Evolutionary conservation across 495 filamentous ascomycete species (phyloP).

Genomic region (Barbatosphaeria neglecta): DNA sequence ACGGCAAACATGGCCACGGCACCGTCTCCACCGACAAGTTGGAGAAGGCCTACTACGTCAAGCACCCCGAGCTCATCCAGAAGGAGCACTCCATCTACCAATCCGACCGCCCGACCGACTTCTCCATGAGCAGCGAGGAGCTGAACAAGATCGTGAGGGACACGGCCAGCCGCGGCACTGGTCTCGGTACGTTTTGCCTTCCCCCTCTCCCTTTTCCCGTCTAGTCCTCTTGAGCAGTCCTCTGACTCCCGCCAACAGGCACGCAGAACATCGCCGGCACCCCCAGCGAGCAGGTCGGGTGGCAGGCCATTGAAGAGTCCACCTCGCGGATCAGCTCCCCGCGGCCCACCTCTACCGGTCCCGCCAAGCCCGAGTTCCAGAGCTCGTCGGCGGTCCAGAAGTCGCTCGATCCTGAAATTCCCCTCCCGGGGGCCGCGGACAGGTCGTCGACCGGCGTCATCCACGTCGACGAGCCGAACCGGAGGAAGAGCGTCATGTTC

Average conservation of each 20-base stretch:
- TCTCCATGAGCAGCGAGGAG: conserved; percentile 81
- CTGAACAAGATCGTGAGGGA: conserved; percentile 81
- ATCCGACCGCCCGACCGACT: conserved; percentile 59
- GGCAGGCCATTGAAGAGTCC: conserved; percentile 69
- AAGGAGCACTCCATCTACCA: conserved; percentile 48
- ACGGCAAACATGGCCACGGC: conserved; percentile 80
- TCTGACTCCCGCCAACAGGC: conserved; percentile 28
- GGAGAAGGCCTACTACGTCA: conserved; percentile 79
- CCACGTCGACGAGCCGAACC: conserved; percentile 63
- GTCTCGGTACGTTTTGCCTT: conserved; percentile 41
- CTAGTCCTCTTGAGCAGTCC: conserved; percentile 1
- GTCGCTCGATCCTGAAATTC: conserved; percentile 4
- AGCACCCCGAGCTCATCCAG: conserved; percentile 68
- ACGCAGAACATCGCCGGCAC: conserved; percentile 44
- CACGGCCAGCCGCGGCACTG: conserved; percentile 52
- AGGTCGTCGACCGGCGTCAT: conserved; percentile 41
- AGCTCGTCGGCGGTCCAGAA: conserved; percentile 9
- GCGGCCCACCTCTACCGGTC: conserved; percentile 34
- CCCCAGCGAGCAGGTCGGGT: conserved; percentile 72
- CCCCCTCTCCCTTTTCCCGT: conserved; percentile 3
- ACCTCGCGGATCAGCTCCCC: conserved; percentile 59
- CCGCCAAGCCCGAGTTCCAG: conserved; percentile 11
- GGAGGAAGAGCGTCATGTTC: conserved; percentile 49
- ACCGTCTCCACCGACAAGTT: conserved; percentile 56
- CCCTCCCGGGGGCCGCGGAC: conserved; percentile 9